Percentiles rank a stretch among this genome's conserved stretches.
These are phyloP conservation scores for Phoma sp. DNA, from an alignment of 2,329 filamentous ascomycete species.

Conservation along the genomic window DNA sequence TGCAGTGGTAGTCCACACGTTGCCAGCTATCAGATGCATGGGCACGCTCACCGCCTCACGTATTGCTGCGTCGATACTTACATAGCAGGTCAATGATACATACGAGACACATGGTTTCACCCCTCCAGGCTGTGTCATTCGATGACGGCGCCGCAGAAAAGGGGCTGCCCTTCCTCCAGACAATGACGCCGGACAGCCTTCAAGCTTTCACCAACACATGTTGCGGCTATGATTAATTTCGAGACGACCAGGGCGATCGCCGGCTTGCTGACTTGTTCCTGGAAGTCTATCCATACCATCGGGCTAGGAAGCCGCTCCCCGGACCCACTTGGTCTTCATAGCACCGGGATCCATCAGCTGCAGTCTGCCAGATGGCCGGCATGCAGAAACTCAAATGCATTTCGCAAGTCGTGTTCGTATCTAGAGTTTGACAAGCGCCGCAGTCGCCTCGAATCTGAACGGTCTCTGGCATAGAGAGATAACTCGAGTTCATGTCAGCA, in stretches of 20 bases:
- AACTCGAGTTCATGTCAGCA: background rate
- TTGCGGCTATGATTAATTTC: conserved; percentile 39
- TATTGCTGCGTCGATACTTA: conserved; percentile 22
- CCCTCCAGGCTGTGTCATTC: conserved; percentile 26
- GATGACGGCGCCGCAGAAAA: conserved; percentile 39
- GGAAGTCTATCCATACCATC: conserved; percentile 42
- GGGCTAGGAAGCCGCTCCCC: conserved; percentile 47
- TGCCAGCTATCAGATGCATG: conserved; percentile 32
- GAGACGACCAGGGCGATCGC: conserved; percentile 38
- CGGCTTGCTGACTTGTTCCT: conserved; percentile 44
- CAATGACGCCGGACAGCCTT: conserved; percentile 32
- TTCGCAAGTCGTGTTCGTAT: background rate
- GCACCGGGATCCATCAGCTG: conserved; percentile 27
- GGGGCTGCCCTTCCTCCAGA: conserved; percentile 27
- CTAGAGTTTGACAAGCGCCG: background rate
- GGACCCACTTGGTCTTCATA: conserved; percentile 39
- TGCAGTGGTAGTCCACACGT: conserved; percentile 36
- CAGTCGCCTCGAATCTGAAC: background rate
- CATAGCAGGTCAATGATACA: conserved; percentile 25
- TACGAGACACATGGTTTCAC: conserved; percentile 8
- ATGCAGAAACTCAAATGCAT: conserved; percentile 1
- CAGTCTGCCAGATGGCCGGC: conserved; percentile 22
- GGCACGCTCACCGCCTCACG: conserved; percentile 37
- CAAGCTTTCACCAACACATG: conserved; percentile 28
- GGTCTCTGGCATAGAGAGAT: background rate